Base-by-base conservation (phyloP, 441 rosid species). In the Adansonia gregorii region DNA sequence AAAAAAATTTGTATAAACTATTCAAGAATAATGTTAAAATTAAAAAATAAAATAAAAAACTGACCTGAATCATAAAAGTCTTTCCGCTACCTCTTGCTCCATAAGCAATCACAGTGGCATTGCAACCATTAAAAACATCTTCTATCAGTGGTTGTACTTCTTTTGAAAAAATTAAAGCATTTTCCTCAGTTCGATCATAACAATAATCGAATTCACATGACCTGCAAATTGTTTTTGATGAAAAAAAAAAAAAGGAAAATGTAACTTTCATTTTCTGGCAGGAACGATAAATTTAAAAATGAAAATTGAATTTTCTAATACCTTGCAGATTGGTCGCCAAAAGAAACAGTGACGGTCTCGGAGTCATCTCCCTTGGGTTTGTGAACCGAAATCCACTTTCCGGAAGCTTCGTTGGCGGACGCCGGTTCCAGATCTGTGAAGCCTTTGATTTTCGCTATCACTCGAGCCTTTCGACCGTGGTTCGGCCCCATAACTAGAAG, bases 1-100 rank as follows among this genome's bases (percentile, higher is more conserved):
- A 63, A 2, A 24, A 43, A 3, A 6, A 31, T 2, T 31, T n/a
- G 19, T 35, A 56, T 43, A 14, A 45, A 55, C 6, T 8, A 35
- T 19, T 22, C 49, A 8, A 14, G 63, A 35, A 22, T 15, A 1
- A 55, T 6, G n/a, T 2, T 9, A n/a, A 17, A 46, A 6, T 15
- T 52, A 3, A 14, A 54, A n/a, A 10, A 59, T 20, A 0, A 3
- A 12, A 10, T 45, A n/a, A 14, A 0, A 6, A 27, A 67, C 48
- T 46, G 39, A 92, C 95, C 94, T 89, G 90, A 24, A 88, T 81
- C 8, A 85, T 46, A 78, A 73, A 76, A 19, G 90, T 76, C 72
- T 92, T 92, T 14, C 93, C 95, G 6, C 89, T 85, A 72, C 83
- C 79, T 78, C 88, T 86, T 9, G 97, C 91, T 80, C 97, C 97